These are phyloP conservation scores for Bipolaris sorokiniana DNA, from an alignment of 2,329 filamentous ascomycete species.

Conservation along the genomic window DNA sequence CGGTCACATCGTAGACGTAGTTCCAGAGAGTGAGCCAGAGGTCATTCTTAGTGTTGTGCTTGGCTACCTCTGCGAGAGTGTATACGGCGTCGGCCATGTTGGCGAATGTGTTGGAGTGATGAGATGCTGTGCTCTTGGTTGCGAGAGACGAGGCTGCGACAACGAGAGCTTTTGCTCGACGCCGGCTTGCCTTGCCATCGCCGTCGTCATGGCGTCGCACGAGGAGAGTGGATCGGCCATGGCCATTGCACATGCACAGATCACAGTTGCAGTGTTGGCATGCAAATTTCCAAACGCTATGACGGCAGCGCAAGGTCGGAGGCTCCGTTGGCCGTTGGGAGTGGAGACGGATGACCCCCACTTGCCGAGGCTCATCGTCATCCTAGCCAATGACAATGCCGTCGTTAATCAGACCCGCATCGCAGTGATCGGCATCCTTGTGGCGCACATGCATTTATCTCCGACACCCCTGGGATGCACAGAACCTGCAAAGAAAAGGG, in stretches of 20 bases:
- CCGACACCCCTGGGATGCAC: not conserved
- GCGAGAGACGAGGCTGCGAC: not conserved
- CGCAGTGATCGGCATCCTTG: not conserved
- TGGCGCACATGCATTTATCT: slow-evolving; percentile 3
- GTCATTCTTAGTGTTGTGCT: slow-evolving; percentile 56
- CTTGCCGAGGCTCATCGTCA: slow-evolving; percentile 10
- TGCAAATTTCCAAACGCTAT: slow-evolving; percentile 13
- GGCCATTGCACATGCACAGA: slow-evolving; percentile 6
- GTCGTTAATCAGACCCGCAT: slow-evolving; percentile 3
- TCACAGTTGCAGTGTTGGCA: slow-evolving; percentile 5
- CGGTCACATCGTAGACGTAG: slow-evolving; percentile 63
- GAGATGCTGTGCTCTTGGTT: not conserved
- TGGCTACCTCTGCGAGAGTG: slow-evolving; percentile 51
- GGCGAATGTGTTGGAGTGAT: not conserved
- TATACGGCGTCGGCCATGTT: slow-evolving; percentile 21
- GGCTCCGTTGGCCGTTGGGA: not conserved
- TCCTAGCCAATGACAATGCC: slow-evolving; percentile 4
- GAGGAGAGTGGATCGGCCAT: slow-evolving; percentile 8
- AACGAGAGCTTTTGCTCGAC: slow-evolving; percentile 1
- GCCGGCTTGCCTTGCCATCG: not conserved
- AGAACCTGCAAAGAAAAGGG: slow-evolving; percentile 5
- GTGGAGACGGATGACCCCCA: slow-evolving; percentile 6
- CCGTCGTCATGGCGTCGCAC: not conserved
- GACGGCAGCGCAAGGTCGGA: not conserved
- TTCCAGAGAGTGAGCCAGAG: slow-evolving; percentile 58